A percentile compares a stretch with the other conserved stretches of the same genome.
phyloP scores from a whole-genome alignment of 1,139 yeast genomes.

The Candida frijolesensis region DNA sequence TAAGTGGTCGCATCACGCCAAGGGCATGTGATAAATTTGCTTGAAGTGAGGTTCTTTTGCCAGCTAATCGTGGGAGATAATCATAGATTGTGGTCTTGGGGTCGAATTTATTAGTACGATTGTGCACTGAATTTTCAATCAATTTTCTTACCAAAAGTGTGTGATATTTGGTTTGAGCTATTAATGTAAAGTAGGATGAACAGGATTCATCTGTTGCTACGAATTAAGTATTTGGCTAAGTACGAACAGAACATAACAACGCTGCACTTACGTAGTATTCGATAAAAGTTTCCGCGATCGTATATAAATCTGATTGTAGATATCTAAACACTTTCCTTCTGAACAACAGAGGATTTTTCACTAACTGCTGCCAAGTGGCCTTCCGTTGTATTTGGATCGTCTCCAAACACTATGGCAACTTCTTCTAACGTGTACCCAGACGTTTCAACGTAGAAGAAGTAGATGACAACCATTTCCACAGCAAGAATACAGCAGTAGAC shows the following conservation, averaged over 20 bases:
- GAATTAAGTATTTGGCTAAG: no score
- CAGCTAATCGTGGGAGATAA: no score
- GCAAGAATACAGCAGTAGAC: constrained; percentile 47
- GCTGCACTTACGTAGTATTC: neutral
- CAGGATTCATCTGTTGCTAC: no score
- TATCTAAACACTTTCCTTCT: neutral
- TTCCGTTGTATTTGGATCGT: constrained; percentile 18
- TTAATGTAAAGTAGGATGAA: no score
- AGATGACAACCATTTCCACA: constrained; percentile 39
- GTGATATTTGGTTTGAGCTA: no score
- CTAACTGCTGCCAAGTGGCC: neutral
- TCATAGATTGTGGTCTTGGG: no score
- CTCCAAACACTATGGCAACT: constrained; percentile 51
- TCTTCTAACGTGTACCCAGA: constrained; percentile 57
- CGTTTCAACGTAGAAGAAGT: constrained; percentile 52
- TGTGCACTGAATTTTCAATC: no score
- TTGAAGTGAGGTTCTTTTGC: no score
- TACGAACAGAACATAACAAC: no score
- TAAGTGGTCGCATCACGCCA: no score
- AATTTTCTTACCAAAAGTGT: no score
- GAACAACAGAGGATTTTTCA: neutral
- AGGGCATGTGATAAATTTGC: neutral
- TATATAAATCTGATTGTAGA: neutral
- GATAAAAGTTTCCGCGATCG: neutral
- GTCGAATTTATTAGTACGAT: no score